phyloP scores from a whole-genome alignment of 768 basidiomycete genomes.

The Mycena indigotica region DNA sequence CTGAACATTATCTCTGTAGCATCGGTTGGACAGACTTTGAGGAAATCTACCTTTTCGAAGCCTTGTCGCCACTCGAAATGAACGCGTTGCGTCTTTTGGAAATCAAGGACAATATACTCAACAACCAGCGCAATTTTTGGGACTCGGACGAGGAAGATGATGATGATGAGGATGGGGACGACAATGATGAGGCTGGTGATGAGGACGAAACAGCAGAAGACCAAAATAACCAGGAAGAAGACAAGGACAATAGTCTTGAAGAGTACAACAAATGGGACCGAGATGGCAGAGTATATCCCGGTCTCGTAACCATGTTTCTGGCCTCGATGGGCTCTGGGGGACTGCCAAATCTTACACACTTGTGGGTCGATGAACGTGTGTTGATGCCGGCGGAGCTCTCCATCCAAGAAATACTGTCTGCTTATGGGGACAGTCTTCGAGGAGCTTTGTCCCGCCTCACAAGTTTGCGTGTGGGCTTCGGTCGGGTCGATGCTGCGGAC shows the following conservation, averaged over 20 bases:
- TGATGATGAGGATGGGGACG: no score
- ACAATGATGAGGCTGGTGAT: slow-evolving; percentile 8
- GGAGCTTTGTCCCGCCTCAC: slow-evolving; percentile 9
- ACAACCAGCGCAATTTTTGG: slow-evolving; percentile 15
- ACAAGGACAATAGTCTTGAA: no score
- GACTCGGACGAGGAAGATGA: no score
- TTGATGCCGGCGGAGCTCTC: slow-evolving; percentile 7
- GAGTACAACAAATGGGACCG: not conserved
- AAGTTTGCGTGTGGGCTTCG: slow-evolving; percentile 22
- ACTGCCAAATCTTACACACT: slow-evolving; percentile 13
- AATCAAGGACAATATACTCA: slow-evolving; percentile 20
- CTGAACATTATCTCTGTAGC: slow-evolving; percentile 6
- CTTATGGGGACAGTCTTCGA: slow-evolving; percentile 10
- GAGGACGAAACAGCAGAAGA: no score
- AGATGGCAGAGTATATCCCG: slow-evolving; percentile 14
- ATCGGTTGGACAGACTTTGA: slow-evolving; percentile 8
- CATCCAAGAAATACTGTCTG: slow-evolving; percentile 7
- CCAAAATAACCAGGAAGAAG: no score
- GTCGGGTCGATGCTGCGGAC: slow-evolving; percentile 9
- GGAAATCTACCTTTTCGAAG: slow-evolving; percentile 18
- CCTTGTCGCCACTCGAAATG: slow-evolving; percentile 18
- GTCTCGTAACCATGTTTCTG: slow-evolving; percentile 19
- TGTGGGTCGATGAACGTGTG: slow-evolving; percentile 21
- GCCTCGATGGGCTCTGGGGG: not conserved
- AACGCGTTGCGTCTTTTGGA: slow-evolving; percentile 18